Base-by-base conservation (phyloP, 768 basidiomycete species). In the Russula brevipes region DNA sequence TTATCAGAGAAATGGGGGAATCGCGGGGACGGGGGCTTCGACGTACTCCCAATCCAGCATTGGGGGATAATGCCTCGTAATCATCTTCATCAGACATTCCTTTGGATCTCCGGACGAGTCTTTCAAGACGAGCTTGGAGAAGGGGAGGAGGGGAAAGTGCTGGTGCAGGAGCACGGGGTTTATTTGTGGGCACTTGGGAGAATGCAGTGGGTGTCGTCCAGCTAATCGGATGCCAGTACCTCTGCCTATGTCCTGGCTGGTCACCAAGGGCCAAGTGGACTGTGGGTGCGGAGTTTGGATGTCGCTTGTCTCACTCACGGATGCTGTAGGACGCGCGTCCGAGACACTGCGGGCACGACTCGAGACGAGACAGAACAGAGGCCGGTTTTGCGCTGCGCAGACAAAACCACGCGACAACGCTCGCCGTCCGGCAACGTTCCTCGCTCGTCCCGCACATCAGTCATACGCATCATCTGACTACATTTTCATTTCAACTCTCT, bases 21-120 rank as follows among this genome's bases (percentile, higher is more conserved):
- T 33, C 46, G 38, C 45, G 51, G 31, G 63, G 36, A 56, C 30
- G 33, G 39, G 39, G 56, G 60, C 46, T 8, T 38, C 39, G 31
- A 72, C 85, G 69, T 70, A 90, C 89, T 31, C 84, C 85, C 69
- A 94, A 82, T 52, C 91, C 88, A 45, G 89, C 86, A 76, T 91
- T 91, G 8, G 85, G 81, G 59, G 89, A 86, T 55, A 88, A 73
- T 59, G 76, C 80, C 74, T 89, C 87, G 71, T 87, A 86, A 56
- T 84, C 83, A 58, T 81, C 75, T 59, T 87, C 87, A 31, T 82
- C 78, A 44, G 75, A 76, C 45, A 77, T 73, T 71, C 77, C 77
- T 65, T 3, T 16, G 24, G 9, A 16, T 31, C n/a, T 17, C 30
- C 14, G 42, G 17, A 16, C 11, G 38, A 31, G 4, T 2, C 16